phyloP scores from a whole-genome alignment of 2,329 filamentous ascomycete species.

The Harringtonia lauricola region DNA sequence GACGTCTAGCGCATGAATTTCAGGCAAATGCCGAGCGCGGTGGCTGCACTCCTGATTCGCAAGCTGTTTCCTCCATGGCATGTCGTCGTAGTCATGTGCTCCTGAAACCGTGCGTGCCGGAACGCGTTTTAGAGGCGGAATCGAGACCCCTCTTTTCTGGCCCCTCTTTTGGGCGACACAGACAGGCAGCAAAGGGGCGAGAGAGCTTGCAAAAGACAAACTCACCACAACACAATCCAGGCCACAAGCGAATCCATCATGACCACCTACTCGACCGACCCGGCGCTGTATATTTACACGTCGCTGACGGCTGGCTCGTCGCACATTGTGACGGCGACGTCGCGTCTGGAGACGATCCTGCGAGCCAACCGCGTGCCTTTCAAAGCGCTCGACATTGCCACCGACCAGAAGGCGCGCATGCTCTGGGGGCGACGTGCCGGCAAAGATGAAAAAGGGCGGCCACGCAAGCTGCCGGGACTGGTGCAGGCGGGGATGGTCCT shows the following conservation, averaged over 20 bases:
- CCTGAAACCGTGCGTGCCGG: no score
- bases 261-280: slow-evolving; percentile 41
- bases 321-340: slow-evolving; percentile 92
- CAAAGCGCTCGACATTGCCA: slow-evolving; percentile 82
- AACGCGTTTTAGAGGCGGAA: no score
- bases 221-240: not conserved
- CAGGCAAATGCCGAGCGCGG: no score
- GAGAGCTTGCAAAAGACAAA: no score
- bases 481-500: slow-evolving; percentile 80
- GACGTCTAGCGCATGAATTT: no score
- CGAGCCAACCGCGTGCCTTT: slow-evolving; percentile 92
- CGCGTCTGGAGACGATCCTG: slow-evolving; percentile 89
- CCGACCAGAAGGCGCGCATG: slow-evolving; percentile 77
- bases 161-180: no score
- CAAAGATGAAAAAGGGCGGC: slow-evolving; percentile 50
- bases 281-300: slow-evolving; percentile 85
- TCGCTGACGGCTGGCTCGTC: slow-evolving; percentile 92
- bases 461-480: slow-evolving; percentile 74
- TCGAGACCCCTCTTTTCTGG: no score
- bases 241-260: not conserved
- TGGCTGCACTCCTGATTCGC: no score
- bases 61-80: no score
- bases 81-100: no score
- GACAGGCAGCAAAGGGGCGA: no score
- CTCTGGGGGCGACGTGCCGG: slow-evolving; percentile 78